These are phyloP conservation scores for Diutina neorugosa DNA, from an alignment of 1,139 yeast species.

Conservation along the genomic window DNA sequence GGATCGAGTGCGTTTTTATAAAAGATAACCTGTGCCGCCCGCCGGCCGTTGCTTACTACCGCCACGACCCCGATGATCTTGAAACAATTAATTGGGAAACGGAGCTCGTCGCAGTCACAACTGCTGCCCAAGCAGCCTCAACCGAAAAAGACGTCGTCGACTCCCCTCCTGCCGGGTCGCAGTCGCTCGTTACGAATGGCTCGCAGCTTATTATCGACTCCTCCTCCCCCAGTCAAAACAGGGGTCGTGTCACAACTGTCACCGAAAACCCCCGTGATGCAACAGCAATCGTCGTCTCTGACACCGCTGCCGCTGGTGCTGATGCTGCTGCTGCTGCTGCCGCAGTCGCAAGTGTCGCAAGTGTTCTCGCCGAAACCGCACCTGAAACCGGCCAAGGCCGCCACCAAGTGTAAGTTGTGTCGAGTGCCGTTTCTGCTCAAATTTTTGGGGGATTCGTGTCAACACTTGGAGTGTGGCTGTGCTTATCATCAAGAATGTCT, in stretches of 20 bases:
- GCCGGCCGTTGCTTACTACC: background rate
- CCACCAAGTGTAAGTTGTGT: background rate
- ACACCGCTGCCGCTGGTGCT: background rate
- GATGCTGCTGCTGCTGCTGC: background rate
- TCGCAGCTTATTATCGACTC: background rate
- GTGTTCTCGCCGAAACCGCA: background rate
- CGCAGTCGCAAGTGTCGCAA: background rate
- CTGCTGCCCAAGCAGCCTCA: background rate
- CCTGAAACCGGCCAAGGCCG: background rate
- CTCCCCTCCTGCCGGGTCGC: background rate
- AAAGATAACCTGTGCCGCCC: background rate
- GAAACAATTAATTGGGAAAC: background rate
- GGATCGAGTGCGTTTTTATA: too few relatives aligned
- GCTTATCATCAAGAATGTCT: slow-evolving; percentile 1
- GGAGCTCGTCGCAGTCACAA: background rate
- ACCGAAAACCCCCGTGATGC: background rate
- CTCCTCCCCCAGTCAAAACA: background rate
- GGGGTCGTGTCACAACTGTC: background rate
- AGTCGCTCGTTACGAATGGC: background rate
- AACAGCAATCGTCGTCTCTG: too few relatives aligned
- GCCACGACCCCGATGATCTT: background rate
- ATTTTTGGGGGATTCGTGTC: background rate
- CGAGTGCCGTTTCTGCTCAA: background rate
- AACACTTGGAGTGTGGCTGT: background rate
- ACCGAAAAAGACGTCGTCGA: background rate